phyloP scores from a whole-genome alignment of 345 rosid genomes.

The Salix caprea region DNA sequence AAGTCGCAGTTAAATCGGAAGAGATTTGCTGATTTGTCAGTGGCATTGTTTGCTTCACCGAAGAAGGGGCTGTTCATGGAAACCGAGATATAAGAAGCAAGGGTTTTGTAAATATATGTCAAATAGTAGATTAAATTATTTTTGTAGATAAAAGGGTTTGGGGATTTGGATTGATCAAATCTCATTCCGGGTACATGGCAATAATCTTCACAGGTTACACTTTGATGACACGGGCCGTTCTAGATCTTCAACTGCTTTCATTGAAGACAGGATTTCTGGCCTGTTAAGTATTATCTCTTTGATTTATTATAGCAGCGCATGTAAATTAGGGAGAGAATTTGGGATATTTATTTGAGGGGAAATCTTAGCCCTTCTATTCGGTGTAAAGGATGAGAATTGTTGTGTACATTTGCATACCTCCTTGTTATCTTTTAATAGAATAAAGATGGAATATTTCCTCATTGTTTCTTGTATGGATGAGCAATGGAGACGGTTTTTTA shows the following conservation, averaged over 20 bases:
- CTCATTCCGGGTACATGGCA: constrained; percentile 14
- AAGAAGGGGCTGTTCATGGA: constrained; percentile 17
- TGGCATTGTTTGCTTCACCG: constrained; percentile 47
- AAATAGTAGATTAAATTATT: background rate
- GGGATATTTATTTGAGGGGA: constrained; percentile 16
- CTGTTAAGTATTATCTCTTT: constrained; percentile 21
- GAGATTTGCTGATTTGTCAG: constrained; percentile 42
- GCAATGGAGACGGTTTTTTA: no score
- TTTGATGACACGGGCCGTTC: background rate
- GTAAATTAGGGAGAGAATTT: background rate
- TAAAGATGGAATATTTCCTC: no score
- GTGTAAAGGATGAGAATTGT: background rate
- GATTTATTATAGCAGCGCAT: constrained; percentile 15
- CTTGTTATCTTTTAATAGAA: no score
- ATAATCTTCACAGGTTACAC: constrained; percentile 15
- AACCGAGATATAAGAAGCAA: background rate
- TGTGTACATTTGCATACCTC: background rate
- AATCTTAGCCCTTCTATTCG: constrained; percentile 14
- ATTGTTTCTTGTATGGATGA: no score
- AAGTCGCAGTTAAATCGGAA: constrained; percentile 22
- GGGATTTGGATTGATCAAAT: constrained; percentile 1
- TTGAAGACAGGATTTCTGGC: constrained; percentile 23
- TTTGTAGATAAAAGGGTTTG: constrained; percentile 9
- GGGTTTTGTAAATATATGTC: constrained; percentile 5
- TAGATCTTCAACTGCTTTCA: constrained; percentile 16